Evolutionary conservation across 768 basidiomycete genomes (phyloP).

Genomic region (Suillus placidus): DNA sequence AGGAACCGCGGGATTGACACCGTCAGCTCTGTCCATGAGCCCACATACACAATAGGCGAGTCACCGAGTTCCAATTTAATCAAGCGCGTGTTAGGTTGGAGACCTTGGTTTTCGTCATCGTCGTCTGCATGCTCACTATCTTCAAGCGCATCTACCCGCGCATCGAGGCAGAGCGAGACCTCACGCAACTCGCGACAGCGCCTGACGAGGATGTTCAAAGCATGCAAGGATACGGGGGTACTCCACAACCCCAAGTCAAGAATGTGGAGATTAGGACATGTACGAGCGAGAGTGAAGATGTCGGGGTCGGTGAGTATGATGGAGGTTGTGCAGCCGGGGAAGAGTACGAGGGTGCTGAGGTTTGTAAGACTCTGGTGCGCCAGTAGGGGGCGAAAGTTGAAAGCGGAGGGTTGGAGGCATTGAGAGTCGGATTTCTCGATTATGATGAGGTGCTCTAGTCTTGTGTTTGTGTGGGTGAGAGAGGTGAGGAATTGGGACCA

Average conservation of each 20-base stretch:
- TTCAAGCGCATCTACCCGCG: background rate
- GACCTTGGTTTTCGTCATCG: background rate
- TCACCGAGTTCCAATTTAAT: background rate
- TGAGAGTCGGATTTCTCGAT: background rate
- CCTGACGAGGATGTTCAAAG: background rate
- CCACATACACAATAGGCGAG: no score
- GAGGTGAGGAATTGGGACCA: background rate
- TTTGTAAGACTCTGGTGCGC: background rate
- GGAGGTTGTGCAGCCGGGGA: background rate
- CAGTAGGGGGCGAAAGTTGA: background rate
- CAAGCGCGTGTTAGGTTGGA: background rate
- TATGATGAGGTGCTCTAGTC: background rate
- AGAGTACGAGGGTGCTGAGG: background rate
- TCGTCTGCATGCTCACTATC: background rate
- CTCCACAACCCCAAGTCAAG: background rate
- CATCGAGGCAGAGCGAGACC: background rate
- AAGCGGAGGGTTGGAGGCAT: background rate
- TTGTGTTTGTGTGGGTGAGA: background rate
- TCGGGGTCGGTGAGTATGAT: background rate
- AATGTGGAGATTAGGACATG: background rate
- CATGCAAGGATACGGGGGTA: background rate
- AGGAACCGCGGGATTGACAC: background rate
- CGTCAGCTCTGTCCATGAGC: background rate
- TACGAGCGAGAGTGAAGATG: background rate
- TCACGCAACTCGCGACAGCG: background rate